Conservation (phyloP, 331 rosid species). For the Telfairia occidentalis region DNA sequence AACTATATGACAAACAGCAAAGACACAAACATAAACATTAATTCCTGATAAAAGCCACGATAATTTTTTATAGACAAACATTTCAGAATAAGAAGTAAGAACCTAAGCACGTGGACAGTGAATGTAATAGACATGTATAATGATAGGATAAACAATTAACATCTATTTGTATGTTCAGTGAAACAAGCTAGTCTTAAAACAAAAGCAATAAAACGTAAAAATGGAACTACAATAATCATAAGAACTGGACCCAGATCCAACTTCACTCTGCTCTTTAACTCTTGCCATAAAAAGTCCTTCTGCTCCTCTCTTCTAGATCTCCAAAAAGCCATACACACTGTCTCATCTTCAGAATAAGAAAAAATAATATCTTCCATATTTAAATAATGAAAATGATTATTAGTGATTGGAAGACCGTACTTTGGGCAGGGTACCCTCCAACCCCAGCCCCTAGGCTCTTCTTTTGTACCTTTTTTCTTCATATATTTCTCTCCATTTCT, state of each 20-base stretch:
- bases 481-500: no score
- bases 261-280: neutral
- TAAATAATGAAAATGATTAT: conserved; percentile 2
- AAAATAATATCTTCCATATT: neutral
- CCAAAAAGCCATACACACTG: neutral
- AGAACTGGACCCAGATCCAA: neutral
- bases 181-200: no score
- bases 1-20: neutral
- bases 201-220: no score
- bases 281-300: neutral
- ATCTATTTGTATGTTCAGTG: no score
- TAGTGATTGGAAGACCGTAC: no score
- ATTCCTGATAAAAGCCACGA: neutral
- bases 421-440: no score
- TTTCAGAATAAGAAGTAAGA: neutral
- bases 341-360: neutral
- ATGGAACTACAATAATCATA: neutral
- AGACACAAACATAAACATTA: neutral
- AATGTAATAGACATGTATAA: neutral
- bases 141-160: no score
- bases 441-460: no score
- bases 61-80: neutral
- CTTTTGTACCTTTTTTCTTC: no score
- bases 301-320: neutral
- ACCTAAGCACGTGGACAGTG: neutral